phyloP scores from a whole-genome alignment of 495 filamentous ascomycete genomes.

The Haplographium delicatum region DNA sequence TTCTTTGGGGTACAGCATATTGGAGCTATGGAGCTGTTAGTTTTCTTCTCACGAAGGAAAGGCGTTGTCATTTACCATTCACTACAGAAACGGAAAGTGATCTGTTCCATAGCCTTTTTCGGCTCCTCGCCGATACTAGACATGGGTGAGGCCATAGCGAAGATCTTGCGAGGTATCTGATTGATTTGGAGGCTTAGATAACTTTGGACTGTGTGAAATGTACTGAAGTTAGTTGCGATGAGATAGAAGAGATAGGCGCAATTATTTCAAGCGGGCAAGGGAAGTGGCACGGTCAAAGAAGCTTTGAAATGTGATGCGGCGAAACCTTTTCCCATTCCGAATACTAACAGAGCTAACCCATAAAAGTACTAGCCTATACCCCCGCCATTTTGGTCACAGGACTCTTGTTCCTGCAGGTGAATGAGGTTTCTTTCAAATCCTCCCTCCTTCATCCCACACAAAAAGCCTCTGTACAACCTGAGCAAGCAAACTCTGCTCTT shows the following conservation, averaged over 20 bases:
- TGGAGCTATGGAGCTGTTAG: slow-evolving; percentile 54
- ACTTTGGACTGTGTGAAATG: too few relatives aligned
- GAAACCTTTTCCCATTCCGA: too few relatives aligned
- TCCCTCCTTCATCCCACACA: background rate
- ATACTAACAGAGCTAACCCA: too few relatives aligned
- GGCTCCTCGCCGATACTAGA: slow-evolving; percentile 47
- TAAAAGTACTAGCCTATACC: too few relatives aligned
- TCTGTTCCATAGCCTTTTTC: slow-evolving; percentile 68
- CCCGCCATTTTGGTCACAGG: background rate
- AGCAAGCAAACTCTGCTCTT: background rate
- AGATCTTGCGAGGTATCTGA: background rate
- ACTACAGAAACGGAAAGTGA: slow-evolving; percentile 93
- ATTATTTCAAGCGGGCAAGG: too few relatives aligned
- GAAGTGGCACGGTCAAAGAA: too few relatives aligned
- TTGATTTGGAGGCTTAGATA: too few relatives aligned
- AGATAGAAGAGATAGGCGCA: too few relatives aligned
- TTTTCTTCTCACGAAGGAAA: background rate
- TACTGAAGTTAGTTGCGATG: too few relatives aligned
- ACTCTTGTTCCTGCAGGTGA: background rate
- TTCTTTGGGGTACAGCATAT: slow-evolving; percentile 97
- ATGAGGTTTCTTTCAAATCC: background rate
- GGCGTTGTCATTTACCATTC: slow-evolving; percentile 63
- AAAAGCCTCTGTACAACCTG: background rate
- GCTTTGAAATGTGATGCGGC: too few relatives aligned
- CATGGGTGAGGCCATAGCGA: slow-evolving; percentile 54